Conservation (phyloP, 176 grass and related monocot genomes). For the Carex cristatella region DNA sequence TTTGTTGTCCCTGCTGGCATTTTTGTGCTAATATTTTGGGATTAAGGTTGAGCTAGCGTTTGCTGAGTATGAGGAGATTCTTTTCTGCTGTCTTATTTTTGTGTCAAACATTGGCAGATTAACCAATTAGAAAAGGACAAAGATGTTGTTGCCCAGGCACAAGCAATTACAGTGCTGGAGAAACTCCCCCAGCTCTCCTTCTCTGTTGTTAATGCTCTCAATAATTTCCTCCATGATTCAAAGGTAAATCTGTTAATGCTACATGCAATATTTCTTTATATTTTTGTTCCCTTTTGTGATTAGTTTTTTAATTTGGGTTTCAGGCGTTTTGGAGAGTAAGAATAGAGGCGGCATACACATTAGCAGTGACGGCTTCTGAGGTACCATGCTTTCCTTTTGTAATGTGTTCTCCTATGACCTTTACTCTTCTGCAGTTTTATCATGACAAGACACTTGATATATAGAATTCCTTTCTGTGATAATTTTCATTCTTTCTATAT, state of each 20-base stretch:
- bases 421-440: background rate
- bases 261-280: slow-evolving; percentile 17
- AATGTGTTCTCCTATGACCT: background rate
- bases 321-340: slow-evolving; percentile 98
- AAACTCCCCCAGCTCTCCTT: slow-evolving; percentile 78
- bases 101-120: slow-evolving; percentile 47
- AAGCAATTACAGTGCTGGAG: slow-evolving; percentile 80
- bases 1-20: background rate
- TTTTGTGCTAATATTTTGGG: background rate
- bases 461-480: background rate
- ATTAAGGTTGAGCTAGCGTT: background rate
- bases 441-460: background rate
- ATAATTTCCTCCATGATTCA: slow-evolving; percentile 93
- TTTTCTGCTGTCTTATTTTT: background rate
- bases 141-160: slow-evolving; percentile 93
- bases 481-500: background rate
- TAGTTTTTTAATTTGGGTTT: slow-evolving; percentile 14
- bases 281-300: slow-evolving; percentile 24
- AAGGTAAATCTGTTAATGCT: slow-evolving; percentile 54
- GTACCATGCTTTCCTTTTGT: slow-evolving; percentile 32
- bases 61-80: background rate
- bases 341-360: slow-evolving; percentile 90
- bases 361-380: slow-evolving; percentile 83
- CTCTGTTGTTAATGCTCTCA: slow-evolving; percentile 85
- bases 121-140: slow-evolving; percentile 99